These are phyloP conservation scores for Hypocrella siamensis DNA, from an alignment of 2,329 filamentous ascomycete genomes.

Conservation along the genomic window DNA sequence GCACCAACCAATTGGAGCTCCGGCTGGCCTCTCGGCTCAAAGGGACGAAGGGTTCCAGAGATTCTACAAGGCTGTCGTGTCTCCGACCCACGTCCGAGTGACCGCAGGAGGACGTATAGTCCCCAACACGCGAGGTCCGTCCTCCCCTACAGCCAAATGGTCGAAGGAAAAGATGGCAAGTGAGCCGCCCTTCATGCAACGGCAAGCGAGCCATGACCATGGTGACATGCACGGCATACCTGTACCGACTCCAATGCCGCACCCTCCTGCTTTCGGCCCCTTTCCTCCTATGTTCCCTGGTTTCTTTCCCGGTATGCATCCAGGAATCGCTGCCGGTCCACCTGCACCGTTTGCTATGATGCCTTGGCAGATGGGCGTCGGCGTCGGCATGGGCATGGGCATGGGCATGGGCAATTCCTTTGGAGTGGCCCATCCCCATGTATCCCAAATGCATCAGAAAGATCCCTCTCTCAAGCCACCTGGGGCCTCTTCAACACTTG, in stretches of 20 bases:
- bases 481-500: slow-evolving; percentile 8
- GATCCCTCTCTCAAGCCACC: slow-evolving; percentile 8
- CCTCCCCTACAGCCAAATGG: slow-evolving; percentile 37
- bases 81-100: slow-evolving; percentile 50
- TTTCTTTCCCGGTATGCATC: slow-evolving; percentile 13
- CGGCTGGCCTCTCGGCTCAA: slow-evolving; percentile 35
- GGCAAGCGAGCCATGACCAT: slow-evolving; percentile 6
- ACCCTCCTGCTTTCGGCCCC: slow-evolving; percentile 11
- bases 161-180: slow-evolving; percentile 21
- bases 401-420: slow-evolving; percentile 15
- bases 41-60: slow-evolving; percentile 49
- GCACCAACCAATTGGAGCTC: slow-evolving; percentile 35
- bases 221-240: slow-evolving; percentile 4
- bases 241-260: slow-evolving; percentile 7
- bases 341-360: slow-evolving; percentile 20
- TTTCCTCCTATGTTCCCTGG: slow-evolving; percentile 17
- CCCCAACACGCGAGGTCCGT: slow-evolving; percentile 40
- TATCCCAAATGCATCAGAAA: slow-evolving; percentile 8
- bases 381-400: slow-evolving; percentile 18
- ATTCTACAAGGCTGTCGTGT: slow-evolving; percentile 53
- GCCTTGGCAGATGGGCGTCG: slow-evolving; percentile 24
- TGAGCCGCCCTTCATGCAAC: slow-evolving; percentile 9
- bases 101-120: slow-evolving; percentile 53
- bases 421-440: slow-evolving; percentile 11
- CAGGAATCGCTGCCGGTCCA: slow-evolving; percentile 14